Evolutionary conservation across 2,329 filamentous ascomycete species (phyloP).

Genomic region (Sporothrix phasma): DNA sequence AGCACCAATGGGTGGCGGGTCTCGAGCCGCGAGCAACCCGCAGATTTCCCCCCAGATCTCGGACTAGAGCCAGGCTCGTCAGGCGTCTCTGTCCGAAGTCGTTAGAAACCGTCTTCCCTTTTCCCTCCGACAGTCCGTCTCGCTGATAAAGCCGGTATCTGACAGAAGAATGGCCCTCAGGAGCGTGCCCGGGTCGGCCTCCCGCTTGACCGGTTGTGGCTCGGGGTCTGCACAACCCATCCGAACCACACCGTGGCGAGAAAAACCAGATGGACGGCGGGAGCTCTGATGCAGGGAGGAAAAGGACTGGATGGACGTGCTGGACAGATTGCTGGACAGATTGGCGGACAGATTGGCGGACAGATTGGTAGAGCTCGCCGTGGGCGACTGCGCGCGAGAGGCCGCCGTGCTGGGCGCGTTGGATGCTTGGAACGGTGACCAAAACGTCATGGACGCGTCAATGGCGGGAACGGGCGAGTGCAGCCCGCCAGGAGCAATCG

Average conservation of each 20-base stretch:
- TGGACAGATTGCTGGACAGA: too few species aligned
- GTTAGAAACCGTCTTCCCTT: conserved; percentile 68
- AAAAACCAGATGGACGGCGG: conserved; percentile 29
- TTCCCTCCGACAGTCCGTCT: conserved; percentile 57
- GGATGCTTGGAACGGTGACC: conserved; percentile 70
- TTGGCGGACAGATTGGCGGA: too few species aligned
- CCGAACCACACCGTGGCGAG: conserved; percentile 25
- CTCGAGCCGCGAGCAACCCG: conserved; percentile 87
- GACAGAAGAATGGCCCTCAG: too few species aligned
- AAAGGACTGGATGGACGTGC: conserved; percentile 42
- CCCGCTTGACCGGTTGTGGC: too few species aligned
- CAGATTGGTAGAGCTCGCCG: conserved; percentile 50
- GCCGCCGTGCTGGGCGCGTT: conserved; percentile 53
- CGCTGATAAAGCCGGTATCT: conserved; percentile 56
- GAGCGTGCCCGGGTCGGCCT: conserved; percentile 49
- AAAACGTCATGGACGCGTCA: conserved; percentile 72
- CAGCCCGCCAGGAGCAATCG: conserved; percentile 53
- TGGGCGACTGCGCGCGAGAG: conserved; percentile 51
- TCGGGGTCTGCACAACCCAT: too few species aligned
- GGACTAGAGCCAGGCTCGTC: conserved; percentile 74
- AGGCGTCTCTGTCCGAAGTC: conserved; percentile 71
- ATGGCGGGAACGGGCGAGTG: conserved; percentile 60
- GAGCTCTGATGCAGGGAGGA: conserved; percentile 31
- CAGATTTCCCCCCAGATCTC: conserved; percentile 78
- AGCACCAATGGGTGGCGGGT: conserved; percentile 82